These are phyloP conservation scores for Tetrapyrgos nigripes DNA, from an alignment of 1,284 basidiomycete species.

Conservation along the genomic window DNA sequence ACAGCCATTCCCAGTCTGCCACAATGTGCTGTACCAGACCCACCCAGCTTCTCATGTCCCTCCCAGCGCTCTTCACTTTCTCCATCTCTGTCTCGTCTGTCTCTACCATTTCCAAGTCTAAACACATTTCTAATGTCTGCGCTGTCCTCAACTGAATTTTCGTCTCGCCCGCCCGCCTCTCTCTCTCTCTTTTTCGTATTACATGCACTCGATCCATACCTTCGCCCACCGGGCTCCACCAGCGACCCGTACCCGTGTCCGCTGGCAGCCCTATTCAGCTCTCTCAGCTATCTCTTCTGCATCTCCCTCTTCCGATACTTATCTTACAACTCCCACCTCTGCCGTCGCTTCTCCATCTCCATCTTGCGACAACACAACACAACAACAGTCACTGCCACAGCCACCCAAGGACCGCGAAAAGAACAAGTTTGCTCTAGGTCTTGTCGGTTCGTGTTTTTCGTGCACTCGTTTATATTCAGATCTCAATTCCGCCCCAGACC, in stretches of 20 bases:
- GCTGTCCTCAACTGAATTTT: conserved; percentile 37
- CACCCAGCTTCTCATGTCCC: conserved; percentile 17
- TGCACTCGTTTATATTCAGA: conserved; percentile 20
- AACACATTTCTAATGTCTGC: conserved; percentile 39
- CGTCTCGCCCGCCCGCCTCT: conserved; percentile 24
- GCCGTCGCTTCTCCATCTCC: conserved; percentile 37
- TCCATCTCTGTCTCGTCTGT: conserved; percentile 16
- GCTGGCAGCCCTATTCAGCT: conserved; percentile 75
- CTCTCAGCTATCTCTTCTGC: conserved; percentile 43
- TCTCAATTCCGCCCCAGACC: conserved; percentile 53
- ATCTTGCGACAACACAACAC: conserved; percentile 39
- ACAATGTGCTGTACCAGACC: conserved; percentile 44
- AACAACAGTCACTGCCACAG: conserved; percentile 6
- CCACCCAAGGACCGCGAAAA: conserved; percentile 46
- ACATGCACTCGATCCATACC: conserved; percentile 67
- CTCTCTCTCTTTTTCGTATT: conserved; percentile 25
- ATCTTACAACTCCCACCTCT: conserved; percentile 48
- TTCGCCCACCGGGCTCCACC: conserved; percentile 73
- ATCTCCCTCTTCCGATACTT: conserved; percentile 37
- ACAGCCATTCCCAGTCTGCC: conserved; percentile 39
- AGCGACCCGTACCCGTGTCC: conserved; percentile 65
- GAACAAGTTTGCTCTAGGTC: conserved; percentile 65
- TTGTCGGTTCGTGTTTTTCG: conserved; percentile 64
- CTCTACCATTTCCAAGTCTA: conserved; percentile 21
- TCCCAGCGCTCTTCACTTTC: conserved; percentile 22